Evolutionary conservation across 1,139 yeast genomes (phyloP).

Genomic region (Saccharomyces uvarum): DNA sequence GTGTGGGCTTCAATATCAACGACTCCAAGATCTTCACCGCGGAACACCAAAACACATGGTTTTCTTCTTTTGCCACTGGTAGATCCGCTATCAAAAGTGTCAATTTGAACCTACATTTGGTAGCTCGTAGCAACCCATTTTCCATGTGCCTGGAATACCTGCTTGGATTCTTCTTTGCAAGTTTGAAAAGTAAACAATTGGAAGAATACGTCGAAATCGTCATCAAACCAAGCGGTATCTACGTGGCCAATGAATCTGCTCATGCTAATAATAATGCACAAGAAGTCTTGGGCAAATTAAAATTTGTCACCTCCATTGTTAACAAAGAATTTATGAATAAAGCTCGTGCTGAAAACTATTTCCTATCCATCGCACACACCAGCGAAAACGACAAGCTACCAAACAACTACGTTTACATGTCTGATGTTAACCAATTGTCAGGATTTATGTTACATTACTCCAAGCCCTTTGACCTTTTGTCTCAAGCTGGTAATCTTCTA

Average conservation of each 20-base stretch:
- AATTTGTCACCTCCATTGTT: slow-evolving; percentile 76
- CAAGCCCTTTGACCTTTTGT: slow-evolving; percentile 40
- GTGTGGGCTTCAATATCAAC: slow-evolving; percentile 56
- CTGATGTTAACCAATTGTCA: slow-evolving; percentile 77
- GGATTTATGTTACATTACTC: slow-evolving; percentile 52
- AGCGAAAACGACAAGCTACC: slow-evolving; percentile 63
- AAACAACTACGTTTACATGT: slow-evolving; percentile 73
- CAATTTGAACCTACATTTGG: slow-evolving; percentile 53
- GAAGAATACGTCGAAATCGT: slow-evolving; percentile 56
- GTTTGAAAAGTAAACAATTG: slow-evolving; percentile 38
- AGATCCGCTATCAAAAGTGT: slow-evolving; percentile 66
- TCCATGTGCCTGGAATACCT: slow-evolving; percentile 40
- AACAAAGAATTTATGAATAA: slow-evolving; percentile 78
- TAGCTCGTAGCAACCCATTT: slow-evolving; percentile 75
- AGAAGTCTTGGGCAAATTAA: slow-evolving; percentile 30
- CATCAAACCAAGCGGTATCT: slow-evolving; percentile 51
- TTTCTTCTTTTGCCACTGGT: slow-evolving; percentile 80
- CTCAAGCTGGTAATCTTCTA: slow-evolving; percentile 46
- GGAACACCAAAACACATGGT: slow-evolving; percentile 59
- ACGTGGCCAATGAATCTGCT: slow-evolving; percentile 40
- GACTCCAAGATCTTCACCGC: slow-evolving; percentile 31
- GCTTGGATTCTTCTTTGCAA: slow-evolving; percentile 48
- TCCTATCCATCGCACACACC: slow-evolving; percentile 76
- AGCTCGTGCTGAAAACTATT: slow-evolving; percentile 69
- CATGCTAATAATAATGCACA: slow-evolving; percentile 15